Conservation (phyloP, 179 eudicot genomes). For the Amaranthus tricolor region DNA sequence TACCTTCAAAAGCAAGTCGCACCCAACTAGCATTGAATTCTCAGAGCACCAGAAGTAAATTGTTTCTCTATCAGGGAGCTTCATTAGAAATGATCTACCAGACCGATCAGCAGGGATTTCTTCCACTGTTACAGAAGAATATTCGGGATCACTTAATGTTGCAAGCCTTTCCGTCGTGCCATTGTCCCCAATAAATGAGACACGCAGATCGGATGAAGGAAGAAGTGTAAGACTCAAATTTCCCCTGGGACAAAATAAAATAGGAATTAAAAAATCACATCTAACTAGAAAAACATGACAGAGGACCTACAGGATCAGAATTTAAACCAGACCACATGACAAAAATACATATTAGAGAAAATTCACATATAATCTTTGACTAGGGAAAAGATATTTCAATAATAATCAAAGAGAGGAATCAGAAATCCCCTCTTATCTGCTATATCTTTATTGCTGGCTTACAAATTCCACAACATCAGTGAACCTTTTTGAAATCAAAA, state of each 20-base stretch:
- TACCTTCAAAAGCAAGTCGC: constrained; percentile 82
- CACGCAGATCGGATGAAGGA: constrained; percentile 80
- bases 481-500: no score
- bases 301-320: background rate
- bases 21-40: constrained; percentile 69
- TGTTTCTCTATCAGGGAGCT: constrained; percentile 37
- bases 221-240: constrained; percentile 65
- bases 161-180: constrained; percentile 66
- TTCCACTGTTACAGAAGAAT: constrained; percentile 49
- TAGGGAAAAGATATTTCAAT: background rate
- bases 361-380: background rate
- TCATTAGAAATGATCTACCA: constrained; percentile 72
- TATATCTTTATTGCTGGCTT: no score
- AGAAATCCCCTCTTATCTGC: background rate
- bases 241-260: constrained; percentile 54
- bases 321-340: background rate
- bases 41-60: constrained; percentile 90
- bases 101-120: constrained; percentile 69
- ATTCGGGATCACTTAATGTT: constrained; percentile 46
- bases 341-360: background rate
- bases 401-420: background rate
- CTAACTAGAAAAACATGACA: background rate
- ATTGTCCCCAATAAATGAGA: constrained; percentile 77
- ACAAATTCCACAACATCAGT: no score
- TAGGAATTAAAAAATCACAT: constrained; percentile 9